Evolutionary conservation across 1,284 basidiomycete species (phyloP).

Genomic region (Trichosporon faecale): DNA sequence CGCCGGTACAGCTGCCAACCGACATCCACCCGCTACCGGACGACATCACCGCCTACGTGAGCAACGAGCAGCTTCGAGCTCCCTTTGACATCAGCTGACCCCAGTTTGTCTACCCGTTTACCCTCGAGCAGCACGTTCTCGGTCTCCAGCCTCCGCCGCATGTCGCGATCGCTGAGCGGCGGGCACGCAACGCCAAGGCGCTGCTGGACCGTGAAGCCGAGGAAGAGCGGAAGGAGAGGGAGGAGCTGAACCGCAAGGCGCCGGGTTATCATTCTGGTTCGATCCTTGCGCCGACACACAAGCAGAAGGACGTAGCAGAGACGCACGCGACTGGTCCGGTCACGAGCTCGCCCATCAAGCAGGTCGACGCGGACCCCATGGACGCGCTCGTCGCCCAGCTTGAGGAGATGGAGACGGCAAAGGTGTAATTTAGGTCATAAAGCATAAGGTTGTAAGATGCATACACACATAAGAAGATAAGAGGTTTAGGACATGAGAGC

Average conservation of each 20-base stretch:
- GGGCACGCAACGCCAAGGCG: slow-evolving; percentile 65
- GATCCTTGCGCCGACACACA: slow-evolving; percentile 38
- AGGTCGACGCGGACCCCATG: slow-evolving; percentile 61
- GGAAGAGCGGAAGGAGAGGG: slow-evolving; percentile 64
- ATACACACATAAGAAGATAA: slow-evolving; percentile 9
- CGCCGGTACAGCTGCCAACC: slow-evolving; percentile 71
- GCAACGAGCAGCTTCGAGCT: slow-evolving; percentile 37
- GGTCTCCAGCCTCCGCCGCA: slow-evolving; percentile 67
- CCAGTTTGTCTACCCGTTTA: slow-evolving; percentile 91
- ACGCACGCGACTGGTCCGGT: not conserved
- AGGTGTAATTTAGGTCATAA: slow-evolving; percentile 9
- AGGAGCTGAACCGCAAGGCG: slow-evolving; percentile 43
- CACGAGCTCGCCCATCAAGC: not conserved
- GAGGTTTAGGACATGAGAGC: slow-evolving; percentile 61
- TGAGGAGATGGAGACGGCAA: slow-evolving; percentile 61
- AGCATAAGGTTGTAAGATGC: slow-evolving; percentile 9
- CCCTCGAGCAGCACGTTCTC: slow-evolving; percentile 78
- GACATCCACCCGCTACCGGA: slow-evolving; percentile 90
- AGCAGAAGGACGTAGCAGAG: not conserved
- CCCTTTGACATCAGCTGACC: not conserved
- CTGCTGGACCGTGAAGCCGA: slow-evolving; percentile 69
- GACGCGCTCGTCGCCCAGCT: slow-evolving; percentile 74
- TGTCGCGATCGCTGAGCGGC: slow-evolving; percentile 63
- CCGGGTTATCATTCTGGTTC: slow-evolving; percentile 50
- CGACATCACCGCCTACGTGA: slow-evolving; percentile 78